Base-by-base conservation (phyloP, 2,329 filamentous ascomycete genomes). In the Penicillium sp. region DNA sequence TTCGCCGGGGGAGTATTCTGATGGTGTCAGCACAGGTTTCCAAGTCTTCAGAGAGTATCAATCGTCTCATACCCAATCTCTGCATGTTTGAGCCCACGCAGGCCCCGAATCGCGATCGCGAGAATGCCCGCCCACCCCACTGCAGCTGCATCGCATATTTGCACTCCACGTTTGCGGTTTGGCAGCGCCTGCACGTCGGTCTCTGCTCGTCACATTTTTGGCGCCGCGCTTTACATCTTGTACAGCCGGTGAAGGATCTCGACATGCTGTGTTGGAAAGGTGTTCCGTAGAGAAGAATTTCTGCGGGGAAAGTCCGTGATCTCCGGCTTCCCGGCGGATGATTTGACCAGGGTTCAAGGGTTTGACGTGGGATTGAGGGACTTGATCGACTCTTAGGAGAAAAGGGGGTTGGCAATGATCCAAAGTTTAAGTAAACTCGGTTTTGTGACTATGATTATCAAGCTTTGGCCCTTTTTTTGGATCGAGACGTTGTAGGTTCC, bases 171-270 rank as follows among this genome's bases (percentile, higher is more conserved):
- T 61, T 62, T n/a, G 69, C 68, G 35, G 59, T 53, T 54, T 63
- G 59, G 52, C 70, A 73, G 47, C 70, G 66, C 10, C 63, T 61
- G 57, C 71, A 74, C 40, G 53, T 60, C 22, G 71, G 71, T 47
- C 65, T 64, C 42, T 62, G 59, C 56, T 73, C 71, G 50, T 73
- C 70, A 58, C 71, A 73, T 67, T 73, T 73, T 51, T 73, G 68
- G 43, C 70, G 67, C 29, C 70, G 68, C 40, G 65, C 60, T 59
- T 70, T 72, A 66, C 70, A 72, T 57, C 69, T 64, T 51, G 66
- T 67, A 59, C 70, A 72, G n/a, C 70, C 70, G 41, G 61, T 66
- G 41, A 70, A 69, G 9, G 69, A 72, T 51, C 69, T 67, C 56
- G 68, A 67, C 65, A 70, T 68, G 52, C 9, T 47, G 32, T 42